phyloP scores from a whole-genome alignment of 768 basidiomycete genomes.

The Neoboletus subvelutipes region DNA sequence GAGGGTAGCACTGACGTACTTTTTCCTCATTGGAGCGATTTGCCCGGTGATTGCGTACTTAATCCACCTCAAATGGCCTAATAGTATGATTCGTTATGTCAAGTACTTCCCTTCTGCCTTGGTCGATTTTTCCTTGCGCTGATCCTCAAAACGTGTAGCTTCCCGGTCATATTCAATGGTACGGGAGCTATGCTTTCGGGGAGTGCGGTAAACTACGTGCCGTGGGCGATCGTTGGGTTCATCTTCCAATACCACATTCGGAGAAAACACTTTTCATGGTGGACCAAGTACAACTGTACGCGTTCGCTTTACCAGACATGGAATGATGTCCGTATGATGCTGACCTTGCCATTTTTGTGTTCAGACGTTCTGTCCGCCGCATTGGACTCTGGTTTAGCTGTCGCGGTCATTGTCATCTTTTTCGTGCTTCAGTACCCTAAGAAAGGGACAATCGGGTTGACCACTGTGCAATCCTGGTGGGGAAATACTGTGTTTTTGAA shows the following conservation, averaged over 20 bases:
- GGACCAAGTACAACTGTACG: constrained; percentile 54
- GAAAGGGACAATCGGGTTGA: constrained; percentile 56
- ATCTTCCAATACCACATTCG: constrained; percentile 64
- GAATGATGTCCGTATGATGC: not conserved
- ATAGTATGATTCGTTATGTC: constrained; percentile 58
- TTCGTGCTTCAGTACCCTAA: constrained; percentile 64
- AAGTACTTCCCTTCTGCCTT: constrained; percentile 43
- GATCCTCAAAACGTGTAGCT: constrained; percentile 24
- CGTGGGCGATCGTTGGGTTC: constrained; percentile 65
- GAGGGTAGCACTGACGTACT: constrained; percentile 50
- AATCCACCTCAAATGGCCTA: constrained; percentile 58
- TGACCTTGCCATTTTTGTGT: constrained; percentile 14
- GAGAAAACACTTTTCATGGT: constrained; percentile 62
- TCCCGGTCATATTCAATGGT: constrained; percentile 54
- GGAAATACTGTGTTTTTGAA: constrained; percentile 50
- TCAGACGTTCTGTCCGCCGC: constrained; percentile 66
- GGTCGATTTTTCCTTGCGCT: not conserved
- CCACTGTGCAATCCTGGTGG: constrained; percentile 65
- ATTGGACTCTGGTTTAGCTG: constrained; percentile 66
- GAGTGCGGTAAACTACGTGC: constrained; percentile 62
- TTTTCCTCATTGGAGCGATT: constrained; percentile 75
- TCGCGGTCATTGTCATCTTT: constrained; percentile 55
- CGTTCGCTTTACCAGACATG: not conserved
- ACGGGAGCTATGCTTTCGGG: constrained; percentile 65
- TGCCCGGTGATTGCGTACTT: constrained; percentile 57